Evolutionary conservation across 805 yeast genomes (phyloP).

Genomic region (Cyberlindnera misumaiensis): DNA sequence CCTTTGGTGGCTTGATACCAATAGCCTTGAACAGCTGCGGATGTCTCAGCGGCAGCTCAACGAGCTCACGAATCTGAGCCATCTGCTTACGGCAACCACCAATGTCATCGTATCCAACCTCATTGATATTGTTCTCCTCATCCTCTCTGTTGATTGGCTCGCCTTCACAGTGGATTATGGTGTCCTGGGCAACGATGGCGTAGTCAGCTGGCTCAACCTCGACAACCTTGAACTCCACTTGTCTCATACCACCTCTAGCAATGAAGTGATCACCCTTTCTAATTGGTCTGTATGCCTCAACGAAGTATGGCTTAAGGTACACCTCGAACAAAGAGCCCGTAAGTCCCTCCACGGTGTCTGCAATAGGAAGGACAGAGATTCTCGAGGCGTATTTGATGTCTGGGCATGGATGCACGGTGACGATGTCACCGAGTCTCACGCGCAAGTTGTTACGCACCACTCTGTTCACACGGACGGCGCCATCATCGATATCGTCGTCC

Average conservation of each 20-base stretch:
- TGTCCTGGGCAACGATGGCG: slow-evolving; percentile 98
- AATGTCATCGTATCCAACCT: slow-evolving; percentile 97
- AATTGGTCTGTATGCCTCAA: slow-evolving; percentile 97
- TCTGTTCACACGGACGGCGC: slow-evolving; percentile 89
- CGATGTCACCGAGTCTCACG: slow-evolving; percentile 88
- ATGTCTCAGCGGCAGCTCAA: slow-evolving; percentile 95
- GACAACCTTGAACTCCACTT: slow-evolving; percentile 96
- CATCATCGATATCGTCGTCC: slow-evolving; percentile 95
- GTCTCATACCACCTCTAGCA: slow-evolving; percentile 99
- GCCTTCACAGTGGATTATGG: slow-evolving; percentile 97
- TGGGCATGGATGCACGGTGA: slow-evolving; percentile 91
- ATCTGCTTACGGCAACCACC: slow-evolving; percentile 99
- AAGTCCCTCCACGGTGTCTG: slow-evolving; percentile 96
- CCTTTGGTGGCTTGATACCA: slow-evolving; percentile 98
- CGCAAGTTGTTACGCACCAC: slow-evolving; percentile 93
- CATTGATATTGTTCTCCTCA: slow-evolving; percentile 93
- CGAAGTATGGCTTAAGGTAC: slow-evolving; percentile 94
- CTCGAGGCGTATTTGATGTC: slow-evolving; percentile 96
- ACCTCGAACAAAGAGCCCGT: slow-evolving; percentile 96
- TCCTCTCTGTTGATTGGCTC: slow-evolving; percentile 98
- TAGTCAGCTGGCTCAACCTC: slow-evolving; percentile 97
- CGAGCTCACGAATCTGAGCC: slow-evolving; percentile 99
- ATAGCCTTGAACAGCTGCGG: slow-evolving; percentile 96
- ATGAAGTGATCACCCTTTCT: slow-evolving; percentile 95
- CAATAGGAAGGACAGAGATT: slow-evolving; percentile 92